A percentile compares a stretch with the other conserved stretches of the same genome.
Conservation (phyloP, 2,329 filamentous ascomycete species). For the Fusarium hostae region DNA sequence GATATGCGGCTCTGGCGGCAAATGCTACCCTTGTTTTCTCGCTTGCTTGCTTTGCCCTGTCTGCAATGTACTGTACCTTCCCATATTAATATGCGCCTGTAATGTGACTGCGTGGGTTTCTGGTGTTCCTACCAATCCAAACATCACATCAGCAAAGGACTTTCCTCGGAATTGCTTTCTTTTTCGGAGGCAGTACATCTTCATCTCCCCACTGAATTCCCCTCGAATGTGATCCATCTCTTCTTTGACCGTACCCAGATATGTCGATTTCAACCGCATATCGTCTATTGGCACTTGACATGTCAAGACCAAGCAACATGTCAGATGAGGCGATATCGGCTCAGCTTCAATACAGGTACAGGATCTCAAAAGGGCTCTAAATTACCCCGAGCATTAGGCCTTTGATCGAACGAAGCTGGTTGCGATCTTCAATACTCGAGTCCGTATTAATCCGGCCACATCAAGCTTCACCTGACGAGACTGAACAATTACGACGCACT, state of each 20-base stretch:
- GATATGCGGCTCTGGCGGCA: conserved; percentile 43
- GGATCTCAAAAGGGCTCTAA: conserved; percentile 2
- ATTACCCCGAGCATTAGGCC: neutral
- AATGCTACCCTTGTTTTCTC: conserved; percentile 13
- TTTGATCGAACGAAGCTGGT: conserved; percentile 1
- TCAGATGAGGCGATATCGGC: conserved; percentile 16
- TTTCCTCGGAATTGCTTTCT: conserved; percentile 31
- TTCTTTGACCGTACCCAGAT: neutral
- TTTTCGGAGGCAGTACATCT: neutral
- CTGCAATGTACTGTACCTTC: neutral
- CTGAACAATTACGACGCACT: neutral
- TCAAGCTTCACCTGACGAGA: conserved; percentile 1
- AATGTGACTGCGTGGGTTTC: conserved; percentile 10
- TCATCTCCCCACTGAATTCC: conserved; percentile 3
- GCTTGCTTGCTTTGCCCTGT: neutral
- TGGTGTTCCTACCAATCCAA: conserved; percentile 16
- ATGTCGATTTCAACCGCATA: conserved; percentile 17
- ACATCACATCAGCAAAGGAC: conserved; percentile 11
- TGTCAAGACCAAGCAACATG: conserved; percentile 2
- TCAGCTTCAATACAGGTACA: neutral
- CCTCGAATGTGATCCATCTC: conserved; percentile 14
- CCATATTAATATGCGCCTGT: neutral
- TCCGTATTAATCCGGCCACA: conserved; percentile 1
- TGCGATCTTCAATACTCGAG: neutral
- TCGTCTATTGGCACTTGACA: conserved; percentile 3